Percentiles rank a stretch among this genome's conserved stretches.
These are phyloP conservation scores for Reticulascus tulasneorum DNA, from an alignment of 2,329 filamentous ascomycete genomes.

Conservation along the genomic window DNA sequence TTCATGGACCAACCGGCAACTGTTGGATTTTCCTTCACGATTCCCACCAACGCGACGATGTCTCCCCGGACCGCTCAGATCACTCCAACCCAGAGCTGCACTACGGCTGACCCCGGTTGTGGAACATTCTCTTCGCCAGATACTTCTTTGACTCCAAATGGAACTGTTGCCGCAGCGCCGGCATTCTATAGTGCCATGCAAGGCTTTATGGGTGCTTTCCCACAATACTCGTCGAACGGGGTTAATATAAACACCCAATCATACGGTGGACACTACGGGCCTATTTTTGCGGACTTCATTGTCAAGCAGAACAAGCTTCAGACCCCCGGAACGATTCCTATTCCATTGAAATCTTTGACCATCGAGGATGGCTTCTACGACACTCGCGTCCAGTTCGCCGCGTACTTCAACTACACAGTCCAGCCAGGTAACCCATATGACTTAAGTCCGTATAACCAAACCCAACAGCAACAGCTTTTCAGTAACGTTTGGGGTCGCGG, in stretches of 20 bases:
- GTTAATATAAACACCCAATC: conserved; percentile 6
- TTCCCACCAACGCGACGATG: conserved; percentile 4
- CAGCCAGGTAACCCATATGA: conserved; percentile 5
- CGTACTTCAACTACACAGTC: conserved; percentile 8
- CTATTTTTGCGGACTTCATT: conserved; percentile 5
- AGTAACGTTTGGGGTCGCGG: conserved; percentile 2
- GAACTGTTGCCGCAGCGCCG: background rate
- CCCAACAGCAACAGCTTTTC: conserved; percentile 2
- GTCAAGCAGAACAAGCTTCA: conserved; percentile 1
- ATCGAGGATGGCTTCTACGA: conserved; percentile 10
- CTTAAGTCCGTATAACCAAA: conserved; percentile 1
- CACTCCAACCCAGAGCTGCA: conserved; percentile 3
- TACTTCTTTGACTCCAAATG: conserved; percentile 6
- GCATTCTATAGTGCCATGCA: conserved; percentile 9
- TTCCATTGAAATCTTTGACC: conserved; percentile 5
- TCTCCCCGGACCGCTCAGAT: conserved; percentile 4
- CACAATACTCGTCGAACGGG: conserved; percentile 2
- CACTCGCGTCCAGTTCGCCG: conserved; percentile 4
- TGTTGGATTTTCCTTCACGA: conserved; percentile 6
- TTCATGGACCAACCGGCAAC: conserved; percentile 8
- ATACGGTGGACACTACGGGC: conserved; percentile 7
- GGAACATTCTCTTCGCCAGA: conserved; percentile 8
- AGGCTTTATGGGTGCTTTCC: conserved; percentile 4
- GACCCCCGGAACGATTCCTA: background rate
- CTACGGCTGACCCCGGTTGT: conserved; percentile 2